A percentile compares a stretch with the other conserved stretches of the same genome.
Conservation (phyloP, 805 yeast genomes). For the Barnettozyma californica region DNA sequence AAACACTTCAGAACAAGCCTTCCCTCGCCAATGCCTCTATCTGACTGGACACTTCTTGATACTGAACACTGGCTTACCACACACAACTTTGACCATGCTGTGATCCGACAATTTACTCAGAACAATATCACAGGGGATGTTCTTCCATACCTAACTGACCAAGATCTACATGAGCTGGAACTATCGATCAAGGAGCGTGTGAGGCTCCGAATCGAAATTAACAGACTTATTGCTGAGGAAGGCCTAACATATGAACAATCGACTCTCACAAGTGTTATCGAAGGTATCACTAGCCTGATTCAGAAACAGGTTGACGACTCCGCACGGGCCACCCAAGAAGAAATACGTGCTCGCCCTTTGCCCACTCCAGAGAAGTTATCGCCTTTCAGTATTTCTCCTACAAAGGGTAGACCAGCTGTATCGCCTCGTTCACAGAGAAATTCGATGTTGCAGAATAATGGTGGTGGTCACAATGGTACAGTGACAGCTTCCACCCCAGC, state of each 20-base stretch:
- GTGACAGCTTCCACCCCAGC: not conserved
- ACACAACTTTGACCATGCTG: constrained; percentile 13
- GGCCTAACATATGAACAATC: constrained; percentile 10
- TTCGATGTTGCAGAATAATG: constrained; percentile 4
- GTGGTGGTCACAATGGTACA: constrained; percentile 2
- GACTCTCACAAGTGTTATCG: constrained; percentile 9
- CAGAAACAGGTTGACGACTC: constrained; percentile 11
- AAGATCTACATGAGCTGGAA: constrained; percentile 73
- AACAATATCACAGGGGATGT: constrained; percentile 72
- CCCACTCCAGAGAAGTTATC: constrained; percentile 25
- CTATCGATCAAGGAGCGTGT: constrained; percentile 52
- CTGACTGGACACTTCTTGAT: constrained; percentile 24
- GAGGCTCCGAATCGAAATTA: constrained; percentile 52
- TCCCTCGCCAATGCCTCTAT: not conserved
- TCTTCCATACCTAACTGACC: constrained; percentile 60
- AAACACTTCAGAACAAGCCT: not conserved
- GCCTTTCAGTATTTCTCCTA: constrained; percentile 28
- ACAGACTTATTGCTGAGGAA: constrained; percentile 36
- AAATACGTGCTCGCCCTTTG: constrained; percentile 17
- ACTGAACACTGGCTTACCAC: constrained; percentile 22
- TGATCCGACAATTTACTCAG: constrained; percentile 34
- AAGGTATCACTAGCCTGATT: constrained; percentile 14
- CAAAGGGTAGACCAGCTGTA: constrained; percentile 7
- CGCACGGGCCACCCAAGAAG: constrained; percentile 11
- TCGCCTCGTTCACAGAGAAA: constrained; percentile 9